A percentile compares a stretch with the other conserved stretches of the same genome.
Evolutionary conservation across 2,329 filamentous ascomycete genomes (phyloP).

Genomic region (Colletotrichum eremochloae): DNA sequence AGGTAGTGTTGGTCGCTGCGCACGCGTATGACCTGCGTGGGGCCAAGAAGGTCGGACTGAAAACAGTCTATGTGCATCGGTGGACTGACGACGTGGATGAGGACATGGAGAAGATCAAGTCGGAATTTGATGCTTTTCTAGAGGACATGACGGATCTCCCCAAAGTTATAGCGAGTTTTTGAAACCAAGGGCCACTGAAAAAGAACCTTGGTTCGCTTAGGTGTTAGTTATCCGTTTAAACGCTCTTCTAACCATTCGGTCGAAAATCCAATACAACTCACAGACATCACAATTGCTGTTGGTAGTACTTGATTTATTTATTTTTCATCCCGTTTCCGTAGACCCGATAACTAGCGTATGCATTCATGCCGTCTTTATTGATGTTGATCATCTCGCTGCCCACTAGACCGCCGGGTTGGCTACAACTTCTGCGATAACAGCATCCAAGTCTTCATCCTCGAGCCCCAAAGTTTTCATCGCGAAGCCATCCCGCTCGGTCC

Average conservation of each 20-base stretch:
- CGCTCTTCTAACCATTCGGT: neutral
- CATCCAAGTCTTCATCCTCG: constrained; percentile 61
- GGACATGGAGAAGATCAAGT: constrained; percentile 55
- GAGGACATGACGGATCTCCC: constrained; percentile 44
- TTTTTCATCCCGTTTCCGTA: no score
- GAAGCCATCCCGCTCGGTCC: constrained; percentile 59
- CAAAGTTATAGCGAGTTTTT: constrained; percentile 31
- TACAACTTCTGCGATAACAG: constrained; percentile 54
- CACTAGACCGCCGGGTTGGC: constrained; percentile 34
- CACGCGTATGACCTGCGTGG: constrained; percentile 67
- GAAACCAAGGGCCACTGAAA: neutral
- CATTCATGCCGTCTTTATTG: neutral
- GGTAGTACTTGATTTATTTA: neutral
- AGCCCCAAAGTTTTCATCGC: constrained; percentile 62
- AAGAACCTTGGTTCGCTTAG: neutral
- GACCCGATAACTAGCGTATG: neutral
- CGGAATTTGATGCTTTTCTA: constrained; percentile 55
- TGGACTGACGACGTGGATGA: constrained; percentile 67
- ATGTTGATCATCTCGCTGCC: neutral
- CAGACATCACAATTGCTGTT: neutral
- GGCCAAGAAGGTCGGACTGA: constrained; percentile 62
- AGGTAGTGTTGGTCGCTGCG: constrained; percentile 65
- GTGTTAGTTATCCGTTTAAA: neutral
- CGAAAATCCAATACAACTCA: no score
- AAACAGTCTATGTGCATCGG: constrained; percentile 64